A percentile compares a stretch with the other conserved stretches of the same genome.
phyloP scores from a whole-genome alignment of 2,329 filamentous ascomycete genomes.

The Ceratocystis cacaofunesta region DNA sequence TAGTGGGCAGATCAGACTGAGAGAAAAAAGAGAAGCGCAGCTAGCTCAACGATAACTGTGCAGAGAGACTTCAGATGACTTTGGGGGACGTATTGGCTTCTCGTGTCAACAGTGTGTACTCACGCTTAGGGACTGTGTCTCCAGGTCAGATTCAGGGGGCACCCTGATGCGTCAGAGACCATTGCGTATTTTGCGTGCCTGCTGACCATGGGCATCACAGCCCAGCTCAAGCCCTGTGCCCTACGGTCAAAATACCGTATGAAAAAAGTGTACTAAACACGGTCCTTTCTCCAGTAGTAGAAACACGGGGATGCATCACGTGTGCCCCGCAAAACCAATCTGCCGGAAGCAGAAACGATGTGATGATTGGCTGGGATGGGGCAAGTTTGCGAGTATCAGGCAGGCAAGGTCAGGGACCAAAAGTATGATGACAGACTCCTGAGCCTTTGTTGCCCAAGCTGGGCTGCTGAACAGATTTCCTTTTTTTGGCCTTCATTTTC shows the following conservation, averaged over 20 bases:
- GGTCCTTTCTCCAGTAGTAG: neutral
- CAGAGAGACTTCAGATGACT: neutral
- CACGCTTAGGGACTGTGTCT: neutral
- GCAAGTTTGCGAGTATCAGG: neutral
- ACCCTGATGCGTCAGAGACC: neutral
- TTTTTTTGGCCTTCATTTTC: conserved; percentile 9
- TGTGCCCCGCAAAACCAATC: conserved; percentile 7
- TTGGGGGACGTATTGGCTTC: neutral
- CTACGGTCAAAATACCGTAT: neutral
- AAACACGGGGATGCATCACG: conserved; percentile 1
- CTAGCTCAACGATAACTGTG: neutral
- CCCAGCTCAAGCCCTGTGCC: neutral
- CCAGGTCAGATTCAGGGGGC: neutral
- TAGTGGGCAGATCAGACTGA: neutral
- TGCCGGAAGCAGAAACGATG: neutral
- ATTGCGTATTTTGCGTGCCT: neutral
- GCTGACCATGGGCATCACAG: neutral
- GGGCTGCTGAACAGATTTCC: conserved; percentile 6
- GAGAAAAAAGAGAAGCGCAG: neutral
- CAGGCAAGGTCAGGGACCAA: neutral
- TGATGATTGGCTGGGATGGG: conserved; percentile 3
- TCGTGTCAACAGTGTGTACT: neutral
- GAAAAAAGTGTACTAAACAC: neutral
- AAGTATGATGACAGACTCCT: neutral
- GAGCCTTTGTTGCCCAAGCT: neutral